Evolutionary conservation across 2,329 filamentous ascomycete genomes (phyloP).

Genomic region (Elsinoe batatas): DNA sequence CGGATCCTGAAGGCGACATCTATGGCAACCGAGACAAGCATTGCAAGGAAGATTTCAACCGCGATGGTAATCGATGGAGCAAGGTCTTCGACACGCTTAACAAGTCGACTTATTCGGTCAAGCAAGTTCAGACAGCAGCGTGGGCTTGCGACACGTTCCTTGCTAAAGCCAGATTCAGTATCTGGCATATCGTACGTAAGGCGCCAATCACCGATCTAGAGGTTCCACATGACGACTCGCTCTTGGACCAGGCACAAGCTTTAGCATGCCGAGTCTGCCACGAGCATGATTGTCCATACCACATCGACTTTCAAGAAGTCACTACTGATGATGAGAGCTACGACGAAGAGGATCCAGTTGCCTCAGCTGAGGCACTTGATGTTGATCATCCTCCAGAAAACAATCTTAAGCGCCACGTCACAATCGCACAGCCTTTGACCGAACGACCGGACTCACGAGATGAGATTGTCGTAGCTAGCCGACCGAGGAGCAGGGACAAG

Average conservation of each 20-base stretch:
- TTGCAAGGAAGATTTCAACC: constrained; percentile 27
- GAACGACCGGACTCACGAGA: constrained; percentile 1
- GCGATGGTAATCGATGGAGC: constrained; percentile 24
- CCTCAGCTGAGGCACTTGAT: constrained; percentile 20
- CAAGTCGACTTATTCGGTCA: constrained; percentile 22
- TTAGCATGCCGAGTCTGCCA: constrained; percentile 5
- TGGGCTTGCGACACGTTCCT: constrained; percentile 30
- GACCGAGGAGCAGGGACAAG: neutral
- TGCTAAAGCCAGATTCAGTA: constrained; percentile 26
- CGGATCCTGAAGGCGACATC: constrained; percentile 7
- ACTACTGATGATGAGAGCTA: constrained; percentile 12
- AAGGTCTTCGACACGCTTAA: constrained; percentile 20
- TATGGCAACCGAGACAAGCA: constrained; percentile 19
- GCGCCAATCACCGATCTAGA: constrained; percentile 17
- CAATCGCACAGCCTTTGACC: constrained; percentile 16
- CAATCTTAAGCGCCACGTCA: constrained; percentile 24
- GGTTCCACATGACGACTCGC: neutral
- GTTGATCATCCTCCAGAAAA: constrained; percentile 24
- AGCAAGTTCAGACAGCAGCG: constrained; percentile 25
- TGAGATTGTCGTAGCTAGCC: constrained; percentile 9
- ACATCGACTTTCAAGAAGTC: constrained; percentile 32
- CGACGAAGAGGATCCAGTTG: constrained; percentile 17
- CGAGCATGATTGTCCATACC: constrained; percentile 30
- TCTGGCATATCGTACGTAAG: constrained; percentile 34
- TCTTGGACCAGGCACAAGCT: constrained; percentile 16